Base-by-base conservation (phyloP, 2,329 filamentous ascomycete genomes). In the Ascochyta viciae-villosae region DNA sequence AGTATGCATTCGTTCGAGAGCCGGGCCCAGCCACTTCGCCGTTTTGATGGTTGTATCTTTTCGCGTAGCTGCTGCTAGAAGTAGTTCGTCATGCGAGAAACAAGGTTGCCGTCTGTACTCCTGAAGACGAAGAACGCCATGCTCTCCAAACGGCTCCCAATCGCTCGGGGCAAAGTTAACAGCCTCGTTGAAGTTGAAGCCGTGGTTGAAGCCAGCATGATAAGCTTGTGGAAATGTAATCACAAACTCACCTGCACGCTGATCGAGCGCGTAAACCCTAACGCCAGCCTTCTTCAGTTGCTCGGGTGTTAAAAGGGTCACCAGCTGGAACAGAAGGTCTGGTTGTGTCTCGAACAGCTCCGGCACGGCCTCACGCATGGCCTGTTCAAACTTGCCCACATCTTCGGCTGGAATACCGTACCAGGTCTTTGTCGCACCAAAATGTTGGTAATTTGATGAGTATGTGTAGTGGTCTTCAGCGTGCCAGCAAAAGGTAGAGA, bases 401-500 rank as follows among this genome's bases (percentile, higher is more conserved):
- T 98, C 95, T 39, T 91, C 90, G 13, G 90, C 94, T 0, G 95
- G 95, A 63, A 99, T 97, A 3, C 95, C 95, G 68, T 99, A 99
- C 95, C 95, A 99, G 0, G 95, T 99, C 79, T 99, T 99, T 1
- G 95, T 99, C 1, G 93, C 92, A 9, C 95, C 95, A 68, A 99
- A 96, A 69, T 99, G 95, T 74, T 99, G 95, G 68, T 98, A 99
- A 65, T 99, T 99, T 48, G 95, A 90, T 0, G 95, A 99, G 73
- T 98, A 99, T 2, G 95, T 89, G 73, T 96, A 97, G 72, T 99
- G 95, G 70, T 99, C 95, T 71, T 99, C 95, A 62, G 96, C 97
- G 74, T 99, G 95, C 95, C 95, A 99, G 76, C 95, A 99, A 72
- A 99, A 99, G 0, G 95, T 98, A 0, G 95, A 99, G 74, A 99